Conservation (phyloP, 306 rosid species). For the Cucurbita ficifolia region DNA sequence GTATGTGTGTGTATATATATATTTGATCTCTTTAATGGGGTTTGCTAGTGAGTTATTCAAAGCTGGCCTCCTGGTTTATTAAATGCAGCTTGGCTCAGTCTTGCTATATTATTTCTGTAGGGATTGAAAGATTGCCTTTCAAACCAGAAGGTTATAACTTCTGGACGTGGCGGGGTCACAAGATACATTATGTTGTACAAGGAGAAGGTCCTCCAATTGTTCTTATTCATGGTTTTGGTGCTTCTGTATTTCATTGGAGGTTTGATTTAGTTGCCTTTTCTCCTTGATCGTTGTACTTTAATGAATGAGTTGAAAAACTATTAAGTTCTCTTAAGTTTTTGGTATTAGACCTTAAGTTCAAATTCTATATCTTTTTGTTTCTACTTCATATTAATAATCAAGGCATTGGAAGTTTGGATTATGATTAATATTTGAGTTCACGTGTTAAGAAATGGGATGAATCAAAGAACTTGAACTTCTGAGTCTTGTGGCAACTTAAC, state of each 20-base stretch:
- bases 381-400: neutral
- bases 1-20: too few species aligned
- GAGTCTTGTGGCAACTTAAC: neutral
- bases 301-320: neutral
- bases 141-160: conserved; percentile 68
- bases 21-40: neutral
- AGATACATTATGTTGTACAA: conserved; percentile 81
- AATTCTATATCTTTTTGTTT: neutral
- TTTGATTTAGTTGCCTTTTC: conserved; percentile 9
- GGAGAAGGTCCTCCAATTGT: conserved; percentile 84
- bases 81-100: conserved; percentile 4
- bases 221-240: conserved; percentile 94
- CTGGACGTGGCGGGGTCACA: conserved; percentile 89
- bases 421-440: neutral
- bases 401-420: neutral
- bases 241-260: conserved; percentile 96
- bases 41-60: too few species aligned
- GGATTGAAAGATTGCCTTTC: conserved; percentile 49
- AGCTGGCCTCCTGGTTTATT: neutral
- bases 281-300: neutral
- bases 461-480: neutral
- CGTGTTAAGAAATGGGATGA: neutral
- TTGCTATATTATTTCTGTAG: conserved; percentile 10
- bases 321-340: neutral
- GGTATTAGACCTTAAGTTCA: neutral